Percentiles rank a stretch among this genome's conserved stretches.
Evolutionary conservation across 306 rosid genomes (phyloP).

Genomic region (Quercus bicolor): DNA sequence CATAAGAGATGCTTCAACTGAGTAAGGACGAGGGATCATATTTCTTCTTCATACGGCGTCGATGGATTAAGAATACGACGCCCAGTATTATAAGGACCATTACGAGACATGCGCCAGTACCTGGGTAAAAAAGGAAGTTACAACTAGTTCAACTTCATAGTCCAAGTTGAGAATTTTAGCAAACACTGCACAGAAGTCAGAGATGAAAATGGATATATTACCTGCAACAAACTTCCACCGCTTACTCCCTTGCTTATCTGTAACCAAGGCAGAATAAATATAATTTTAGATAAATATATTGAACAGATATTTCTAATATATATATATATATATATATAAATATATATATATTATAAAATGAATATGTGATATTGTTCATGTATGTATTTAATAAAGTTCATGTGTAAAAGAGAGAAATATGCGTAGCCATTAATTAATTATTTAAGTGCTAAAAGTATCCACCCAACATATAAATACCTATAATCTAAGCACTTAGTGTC

Average conservation of each 20-base stretch:
- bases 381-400: too few relatives aligned
- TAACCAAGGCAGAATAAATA: too few relatives aligned
- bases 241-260: accelerated
- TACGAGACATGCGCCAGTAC: background rate
- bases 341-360: too few relatives aligned
- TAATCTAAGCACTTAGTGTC: too few relatives aligned
- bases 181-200: background rate
- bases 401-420: too few relatives aligned
- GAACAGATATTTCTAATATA: too few relatives aligned
- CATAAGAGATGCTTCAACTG: constrained; percentile 39
- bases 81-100: background rate
- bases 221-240: background rate
- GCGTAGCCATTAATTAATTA: too few relatives aligned
- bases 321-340: too few relatives aligned
- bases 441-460: too few relatives aligned
- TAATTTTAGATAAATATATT: too few relatives aligned
- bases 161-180: background rate
- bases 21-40: constrained; percentile 23
- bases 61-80: background rate
- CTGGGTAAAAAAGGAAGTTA: constrained; percentile 25
- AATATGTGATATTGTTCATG: too few relatives aligned
- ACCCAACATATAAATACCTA: too few relatives aligned
- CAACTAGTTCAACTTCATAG: constrained; percentile 1
- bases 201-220: background rate
- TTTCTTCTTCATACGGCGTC: constrained; percentile 21